Evolutionary conservation across 768 basidiomycete species (phyloP).

Genomic region (Boletus speciosus): DNA sequence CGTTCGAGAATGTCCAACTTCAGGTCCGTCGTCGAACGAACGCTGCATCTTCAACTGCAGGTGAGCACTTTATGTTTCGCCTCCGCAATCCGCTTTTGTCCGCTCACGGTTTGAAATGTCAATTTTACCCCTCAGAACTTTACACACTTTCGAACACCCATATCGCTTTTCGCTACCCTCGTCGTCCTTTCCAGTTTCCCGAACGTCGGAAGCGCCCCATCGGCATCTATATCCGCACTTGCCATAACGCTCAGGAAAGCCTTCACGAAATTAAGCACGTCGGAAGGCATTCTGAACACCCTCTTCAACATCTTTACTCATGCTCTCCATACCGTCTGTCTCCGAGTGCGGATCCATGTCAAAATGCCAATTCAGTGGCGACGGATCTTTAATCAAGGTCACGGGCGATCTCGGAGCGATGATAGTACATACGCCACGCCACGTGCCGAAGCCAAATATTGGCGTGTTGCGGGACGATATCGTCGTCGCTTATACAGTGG

Average conservation of each 20-base stretch:
- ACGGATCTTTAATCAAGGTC: neutral
- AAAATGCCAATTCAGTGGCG: conserved; percentile 9
- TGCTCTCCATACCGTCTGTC: conserved; percentile 14
- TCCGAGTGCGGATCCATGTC: conserved; percentile 13
- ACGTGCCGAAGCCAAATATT: conserved; percentile 30
- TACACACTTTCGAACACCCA: neutral
- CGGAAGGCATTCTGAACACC: neutral
- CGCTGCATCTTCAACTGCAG: conserved; percentile 4
- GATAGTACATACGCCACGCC: conserved; percentile 19
- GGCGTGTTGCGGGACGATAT: conserved; percentile 28
- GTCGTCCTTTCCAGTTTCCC: conserved; percentile 9
- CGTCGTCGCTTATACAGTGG: conserved; percentile 26
- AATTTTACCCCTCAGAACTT: conserved; percentile 1
- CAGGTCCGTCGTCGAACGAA: conserved; percentile 9
- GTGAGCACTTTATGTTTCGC: conserved; percentile 2
- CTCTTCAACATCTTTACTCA: conserved; percentile 12
- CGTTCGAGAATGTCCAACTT: conserved; percentile 3
- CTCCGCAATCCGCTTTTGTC: neutral
- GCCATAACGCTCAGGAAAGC: conserved; percentile 5
- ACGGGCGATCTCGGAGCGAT: neutral
- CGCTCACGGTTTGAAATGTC: neutral
- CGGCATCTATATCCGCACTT: neutral
- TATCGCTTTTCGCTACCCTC: conserved; percentile 7
- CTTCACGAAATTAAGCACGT: neutral
- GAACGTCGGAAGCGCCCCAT: conserved; percentile 1